Base-by-base conservation (phyloP, 1,139 yeast species). In the Saccharomycopsis phalli region DNA sequence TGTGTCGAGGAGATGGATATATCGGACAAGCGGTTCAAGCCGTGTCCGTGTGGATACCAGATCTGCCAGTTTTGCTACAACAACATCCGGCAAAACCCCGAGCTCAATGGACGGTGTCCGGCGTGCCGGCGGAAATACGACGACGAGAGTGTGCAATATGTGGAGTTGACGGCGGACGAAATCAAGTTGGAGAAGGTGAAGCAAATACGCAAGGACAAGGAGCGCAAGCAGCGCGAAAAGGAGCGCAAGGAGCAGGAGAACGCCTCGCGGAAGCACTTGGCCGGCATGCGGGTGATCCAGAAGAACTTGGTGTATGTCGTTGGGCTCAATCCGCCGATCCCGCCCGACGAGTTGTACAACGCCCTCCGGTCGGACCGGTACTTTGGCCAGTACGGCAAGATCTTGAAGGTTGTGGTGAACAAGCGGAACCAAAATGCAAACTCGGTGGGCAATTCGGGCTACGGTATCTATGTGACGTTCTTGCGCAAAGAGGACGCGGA, bases 11-110 rank as follows among this genome's bases (percentile, higher is more conserved):
- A 91, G 58, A 79, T 91, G 88, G 98, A 91, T 61, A 77, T 88
- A 34, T 81, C 95, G 16, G 98, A 93, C 61, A 84, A 83, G 58
- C 86, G 88, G 62, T 93, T 93, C 71, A 86, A 82, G 60, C 99
- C 99, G 4, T 93, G 99, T 68, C 98, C 97, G 1, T 93, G 99
- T 66, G 98, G 98, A 10, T 93, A 93, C 57, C 98, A 93, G 58
- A 84, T 91, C 46, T 93, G 99, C 61, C 97, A 91, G 67, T 93
- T 93, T 57, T 93, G 98, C 60, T 93, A 88, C 68, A 91, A 93
- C 64, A 91, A 88, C 59, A 93, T 93, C 54, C 75, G 95, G 51
- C 94, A 84, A 51, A 91, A 91, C 53, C 96, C 96, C 1, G 95
- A 88, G 56, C 66, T 91, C 50, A 88, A 88, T 58, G 97, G 97